A percentile compares a stretch with the other conserved stretches of the same genome.
Conservation (phyloP, 352 stramenopile genomes). For the Phytophthora litchii region DNA sequence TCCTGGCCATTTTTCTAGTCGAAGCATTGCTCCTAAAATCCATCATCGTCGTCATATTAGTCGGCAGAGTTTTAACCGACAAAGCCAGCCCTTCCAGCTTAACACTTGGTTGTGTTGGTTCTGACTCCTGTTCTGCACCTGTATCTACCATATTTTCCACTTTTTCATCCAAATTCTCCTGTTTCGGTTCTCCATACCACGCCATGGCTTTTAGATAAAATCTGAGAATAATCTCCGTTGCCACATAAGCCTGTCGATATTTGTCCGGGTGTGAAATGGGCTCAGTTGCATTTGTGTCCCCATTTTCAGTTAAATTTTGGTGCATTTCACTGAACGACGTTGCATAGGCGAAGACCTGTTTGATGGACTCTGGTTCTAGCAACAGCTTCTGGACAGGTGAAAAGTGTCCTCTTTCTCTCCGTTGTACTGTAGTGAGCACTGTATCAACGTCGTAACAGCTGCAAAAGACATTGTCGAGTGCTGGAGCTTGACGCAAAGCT, state of each 20-base stretch:
- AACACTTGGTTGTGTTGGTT: slow-evolving; percentile 1
- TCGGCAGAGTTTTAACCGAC: slow-evolving; percentile 3
- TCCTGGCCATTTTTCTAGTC: slow-evolving; percentile 44
- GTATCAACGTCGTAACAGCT: slow-evolving; percentile 78
- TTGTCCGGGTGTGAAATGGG: slow-evolving; percentile 31
- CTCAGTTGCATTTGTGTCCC: slow-evolving; percentile 1
- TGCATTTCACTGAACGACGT: slow-evolving; percentile 38
- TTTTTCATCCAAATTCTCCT: slow-evolving; percentile 8
- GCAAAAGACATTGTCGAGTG: slow-evolving; percentile 80
- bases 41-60: slow-evolving; percentile 27
- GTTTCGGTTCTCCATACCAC: slow-evolving; percentile 68
- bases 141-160: not conserved
- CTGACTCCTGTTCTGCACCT: slow-evolving; percentile 3
- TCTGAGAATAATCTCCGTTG: slow-evolving; percentile 73
- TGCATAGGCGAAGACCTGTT: slow-evolving; percentile 67
- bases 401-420: slow-evolving; percentile 57
- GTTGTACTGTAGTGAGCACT: slow-evolving; percentile 62
- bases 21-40: slow-evolving; percentile 43
- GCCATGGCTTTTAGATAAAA: slow-evolving; percentile 80
- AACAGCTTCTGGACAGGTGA: slow-evolving; percentile 73
- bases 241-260: slow-evolving; percentile 62
- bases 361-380: slow-evolving; percentile 62
- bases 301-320: slow-evolving; percentile 1
- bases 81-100: slow-evolving; percentile 15
- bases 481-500: slow-evolving; percentile 57